Evolutionary conservation across 2,329 filamentous ascomycete genomes (phyloP), one percentile per base, ranked within the genome.

Genomic region (Chaetomiaceae sp.): DNA sequence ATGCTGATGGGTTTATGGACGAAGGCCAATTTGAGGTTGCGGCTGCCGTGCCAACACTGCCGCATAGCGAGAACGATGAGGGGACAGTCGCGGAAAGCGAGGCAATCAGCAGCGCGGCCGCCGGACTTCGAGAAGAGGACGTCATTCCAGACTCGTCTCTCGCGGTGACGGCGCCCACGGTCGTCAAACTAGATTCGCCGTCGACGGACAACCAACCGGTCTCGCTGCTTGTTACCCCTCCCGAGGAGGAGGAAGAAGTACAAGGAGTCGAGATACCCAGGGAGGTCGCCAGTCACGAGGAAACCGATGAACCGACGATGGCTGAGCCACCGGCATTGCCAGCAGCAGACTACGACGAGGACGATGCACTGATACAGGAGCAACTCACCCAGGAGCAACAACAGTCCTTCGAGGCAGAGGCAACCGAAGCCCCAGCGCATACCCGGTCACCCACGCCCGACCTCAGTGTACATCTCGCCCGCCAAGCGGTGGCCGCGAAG

Each of bases 381-480:
- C 47, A 49, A 17, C 47, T 48, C 19, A 44, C 27, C 12, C 52
- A 52, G n/a, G 51, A 48, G 12, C 38, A 39, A 22, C 37, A 42
- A 9, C 41, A 26, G 4, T 44, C 30, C 11, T 26, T 26, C 4
- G 38, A 42, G 15, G n/a, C 30, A 17, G 36, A 43, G 11, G 3
- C 39, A 12, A 12, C 38, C 3, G 32, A 34, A 29, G 35, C 12
- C 18, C 33, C 38, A 36, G 10, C 11, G 5, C 44, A 41, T n/a
- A 15, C 12, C 17, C 38, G 20, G 7, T 46, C 47, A 2, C 9
- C 47, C 9, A 36, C 48, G 5, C 48, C 51, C n/a, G 62, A 62
- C 32, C 40, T 56, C 8, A 63, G 59, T 48, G 43, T 60, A 15
- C 27, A 54, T 10, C 54, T 62, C 4, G 59, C 60, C 15, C 49